These are phyloP conservation scores for Pseudogymnoascus sp. DNA, from an alignment of 2,329 filamentous ascomycete species.

Conservation along the genomic window DNA sequence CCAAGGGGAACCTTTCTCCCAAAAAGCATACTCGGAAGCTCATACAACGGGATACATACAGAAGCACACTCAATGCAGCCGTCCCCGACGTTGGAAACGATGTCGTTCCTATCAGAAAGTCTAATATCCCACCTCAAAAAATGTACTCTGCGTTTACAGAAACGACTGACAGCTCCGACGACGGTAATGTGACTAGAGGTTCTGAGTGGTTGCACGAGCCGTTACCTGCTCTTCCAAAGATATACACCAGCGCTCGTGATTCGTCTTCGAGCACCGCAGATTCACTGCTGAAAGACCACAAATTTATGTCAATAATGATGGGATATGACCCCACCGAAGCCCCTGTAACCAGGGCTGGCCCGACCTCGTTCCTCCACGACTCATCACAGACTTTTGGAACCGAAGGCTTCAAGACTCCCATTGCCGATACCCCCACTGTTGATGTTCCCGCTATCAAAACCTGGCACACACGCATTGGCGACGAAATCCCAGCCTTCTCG, in stretches of 20 bases:
- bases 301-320: conserved; percentile 7
- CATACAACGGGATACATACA: neutral
- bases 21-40: neutral
- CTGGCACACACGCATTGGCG: conserved; percentile 54
- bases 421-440: conserved; percentile 4
- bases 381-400: conserved; percentile 18
- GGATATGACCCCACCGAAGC: neutral
- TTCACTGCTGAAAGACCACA: neutral
- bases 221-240: neutral
- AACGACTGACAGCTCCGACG: neutral
- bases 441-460: neutral
- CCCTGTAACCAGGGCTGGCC: neutral
- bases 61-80: neutral
- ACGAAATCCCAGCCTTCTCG: conserved; percentile 53
- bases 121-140: neutral
- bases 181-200: neutral
- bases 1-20: neutral
- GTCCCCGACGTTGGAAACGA: neutral
- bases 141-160: neutral
- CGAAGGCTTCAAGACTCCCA: neutral
- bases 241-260: neutral
- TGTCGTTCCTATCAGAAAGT: neutral
- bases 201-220: neutral
- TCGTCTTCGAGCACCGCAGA: neutral
- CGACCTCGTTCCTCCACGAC: conserved; percentile 26